Base-by-base conservation (phyloP, 1,139 yeast genomes). In the Candida sanyaensis region DNA sequence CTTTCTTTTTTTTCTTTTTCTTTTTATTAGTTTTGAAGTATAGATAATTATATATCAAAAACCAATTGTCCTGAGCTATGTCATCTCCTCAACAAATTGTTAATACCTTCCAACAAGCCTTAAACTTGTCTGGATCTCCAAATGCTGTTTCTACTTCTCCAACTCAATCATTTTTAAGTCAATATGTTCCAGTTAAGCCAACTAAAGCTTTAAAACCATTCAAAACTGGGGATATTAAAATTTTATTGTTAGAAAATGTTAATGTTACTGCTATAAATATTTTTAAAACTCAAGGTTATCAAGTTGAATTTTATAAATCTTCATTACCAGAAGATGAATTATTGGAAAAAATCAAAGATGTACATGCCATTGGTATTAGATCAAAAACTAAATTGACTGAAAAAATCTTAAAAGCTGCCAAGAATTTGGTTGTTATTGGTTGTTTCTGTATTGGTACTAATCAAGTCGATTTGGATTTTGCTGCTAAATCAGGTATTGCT, bases 391-490 rank as follows among this genome's bases (percentile, higher is more conserved):
- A 85, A 68, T 78, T 93, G 63, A 89, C 93, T 36, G 86, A 82
- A 59, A 84, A 83, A 52, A 82, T 93, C 34, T 78, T 93, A 61
- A 78, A 82, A 56, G 89, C 88, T 59, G 99, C 99, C 47, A 86
- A 85, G 66, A 89, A 93, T 73, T 79, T 93, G 69, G 90, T 89
- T 31, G 92, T 83, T 40, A 78, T 95, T 69, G 99, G 99, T 50
- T 93, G 99, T 76, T 93, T 93, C 87, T 93, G 99, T 78, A 93
- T 93, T 62, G 99, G 99, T 63, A 95, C 99, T 50, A 93, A 93
- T 75, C 99, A 93, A 75, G 99, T 93, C 50, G 95, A 93, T 67
- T 80, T 93, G 58, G 89, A 88, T 56, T 88, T 69, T 61, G 99
- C 99, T 51, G 97, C 98, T 55, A 83, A 86, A 63, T 80, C 82